Evolutionary conservation across 305 asterid genomes (phyloP), one percentile per base, ranked within the genome.

Genomic region (Ajuga reptans): DNA sequence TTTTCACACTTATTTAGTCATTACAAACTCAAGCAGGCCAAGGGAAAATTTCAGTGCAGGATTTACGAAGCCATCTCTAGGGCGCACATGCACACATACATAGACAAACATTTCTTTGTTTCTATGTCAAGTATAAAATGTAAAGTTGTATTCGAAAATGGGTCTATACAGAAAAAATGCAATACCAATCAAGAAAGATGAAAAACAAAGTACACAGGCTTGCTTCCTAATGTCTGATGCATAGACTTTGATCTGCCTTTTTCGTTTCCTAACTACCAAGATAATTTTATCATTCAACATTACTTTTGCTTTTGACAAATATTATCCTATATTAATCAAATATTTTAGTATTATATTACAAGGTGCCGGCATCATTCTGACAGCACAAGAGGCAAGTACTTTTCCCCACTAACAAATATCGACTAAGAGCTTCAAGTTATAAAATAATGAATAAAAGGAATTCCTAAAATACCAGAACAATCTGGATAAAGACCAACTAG

Each of bases 401-500:
- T 45, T 49, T 42, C 33, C 57, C 41, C 21, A 21, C 54, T 41
- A 60, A 6, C 37, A 37, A 46, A 6, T 53, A 41, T 21, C 16
- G 10, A 63, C n/a, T 45, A 39, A 9, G 52, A 58, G 21, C 11
- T 45, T 15, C 27, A 61, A 54, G 53, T 66, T 53, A 14, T 7
- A 66, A 76, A 9, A 18, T 37, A 27, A 36, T 18, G 33, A 31
- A 16, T 16, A 43, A 15, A 47, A 36, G 9, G 56, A 67, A 4
- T 50, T 11, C n/a, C 34, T 52, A 8, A 16, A 36, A 56, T 47
- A 34, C 11, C 29, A 5, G 73, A 36, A 36, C 56, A 6, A 43
- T 63, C 21, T 49, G 61, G 50, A 72, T 59, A 69, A 76, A 66
- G 34, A 66, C 31, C 53, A 73, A 57, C 50, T 46, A 75, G 18